Percentiles rank a stretch among this genome's conserved stretches.
Evolutionary conservation across 2,329 filamentous ascomycete species (phyloP).

Genomic region (Neurospora sp.): DNA sequence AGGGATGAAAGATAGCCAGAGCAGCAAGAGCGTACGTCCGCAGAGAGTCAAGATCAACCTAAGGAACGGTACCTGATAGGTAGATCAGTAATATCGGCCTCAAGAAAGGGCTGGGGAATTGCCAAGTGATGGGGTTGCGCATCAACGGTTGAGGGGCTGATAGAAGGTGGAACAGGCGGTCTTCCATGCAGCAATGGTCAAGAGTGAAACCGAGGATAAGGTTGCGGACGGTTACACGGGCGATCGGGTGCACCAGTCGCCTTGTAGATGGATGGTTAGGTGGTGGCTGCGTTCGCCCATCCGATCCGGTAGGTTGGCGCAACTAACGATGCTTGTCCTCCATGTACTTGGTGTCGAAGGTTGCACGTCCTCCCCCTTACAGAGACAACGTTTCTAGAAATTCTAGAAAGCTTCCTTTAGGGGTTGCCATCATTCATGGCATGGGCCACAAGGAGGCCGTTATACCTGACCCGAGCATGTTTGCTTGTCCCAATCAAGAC

Average conservation of each 20-base stretch:
- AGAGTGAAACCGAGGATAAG: background rate
- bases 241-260: background rate
- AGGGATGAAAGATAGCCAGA: background rate
- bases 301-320: background rate
- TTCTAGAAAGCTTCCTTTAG: slow-evolving; percentile 10
- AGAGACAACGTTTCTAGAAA: background rate
- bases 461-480: background rate
- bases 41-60: background rate
- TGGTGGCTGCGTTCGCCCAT: background rate
- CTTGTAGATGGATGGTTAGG: background rate
- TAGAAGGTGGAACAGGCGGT: background rate
- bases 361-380: background rate
- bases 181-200: background rate
- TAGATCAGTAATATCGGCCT: background rate
- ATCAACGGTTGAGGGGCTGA: background rate
- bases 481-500: background rate
- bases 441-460: background rate
- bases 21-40: background rate
- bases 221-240: background rate
- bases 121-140: background rate
- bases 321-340: background rate
- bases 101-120: background rate
- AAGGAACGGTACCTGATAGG: background rate
- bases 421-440: background rate
- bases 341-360: background rate